phyloP scores from a whole-genome alignment of 148 eudicot species.

The Vaccinium macrocarpon region DNA sequence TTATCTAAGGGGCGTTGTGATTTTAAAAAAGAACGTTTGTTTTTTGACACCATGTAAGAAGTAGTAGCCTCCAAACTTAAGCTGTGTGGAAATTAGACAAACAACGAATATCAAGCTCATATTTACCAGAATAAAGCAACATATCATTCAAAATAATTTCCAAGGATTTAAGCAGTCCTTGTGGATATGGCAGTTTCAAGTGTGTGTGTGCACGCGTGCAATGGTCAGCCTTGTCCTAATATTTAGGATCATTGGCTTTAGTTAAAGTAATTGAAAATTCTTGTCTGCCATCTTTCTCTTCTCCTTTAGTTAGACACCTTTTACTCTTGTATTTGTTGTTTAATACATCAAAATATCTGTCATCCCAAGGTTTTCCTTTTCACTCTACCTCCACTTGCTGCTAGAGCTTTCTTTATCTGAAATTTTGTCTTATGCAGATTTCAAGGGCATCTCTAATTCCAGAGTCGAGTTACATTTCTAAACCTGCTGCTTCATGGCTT shows the following conservation, averaged over 20 bases:
- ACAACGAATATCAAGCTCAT: background rate
- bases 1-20: background rate
- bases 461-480: slow-evolving; percentile 87
- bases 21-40: background rate
- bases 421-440: slow-evolving; percentile 49
- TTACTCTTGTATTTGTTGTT: background rate
- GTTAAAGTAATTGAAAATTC: background rate
- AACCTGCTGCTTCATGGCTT: slow-evolving; percentile 99
- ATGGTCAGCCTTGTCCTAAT: background rate
- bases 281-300: background rate
- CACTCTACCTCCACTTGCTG: background rate
- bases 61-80: background rate
- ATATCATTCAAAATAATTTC: background rate
- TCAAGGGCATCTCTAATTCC: slow-evolving; percentile 74
- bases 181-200: background rate
- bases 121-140: background rate
- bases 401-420: slow-evolving; percentile 1
- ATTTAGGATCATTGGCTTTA: background rate
- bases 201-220: no score
- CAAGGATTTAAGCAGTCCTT: background rate
- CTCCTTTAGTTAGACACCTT: background rate
- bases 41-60: background rate
- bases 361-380: background rate
- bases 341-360: background rate
- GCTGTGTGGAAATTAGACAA: background rate